A percentile compares a stretch with the other conserved stretches of the same genome.
These are phyloP conservation scores for Penicillium sp. DNA, from an alignment of 2,329 filamentous ascomycete genomes.

Conservation along the genomic window DNA sequence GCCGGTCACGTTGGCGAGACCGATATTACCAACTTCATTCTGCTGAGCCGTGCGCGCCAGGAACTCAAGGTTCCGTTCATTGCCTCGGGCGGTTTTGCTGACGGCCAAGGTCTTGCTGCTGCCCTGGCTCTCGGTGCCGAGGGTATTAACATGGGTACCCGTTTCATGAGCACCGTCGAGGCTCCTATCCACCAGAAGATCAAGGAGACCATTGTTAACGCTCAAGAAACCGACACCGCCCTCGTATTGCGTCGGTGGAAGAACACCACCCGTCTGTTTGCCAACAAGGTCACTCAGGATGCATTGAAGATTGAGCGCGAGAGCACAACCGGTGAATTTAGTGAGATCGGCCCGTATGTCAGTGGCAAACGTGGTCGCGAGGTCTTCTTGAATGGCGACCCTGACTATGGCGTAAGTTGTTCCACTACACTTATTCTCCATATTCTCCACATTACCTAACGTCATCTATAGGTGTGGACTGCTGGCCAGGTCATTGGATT, in stretches of 20 bases:
- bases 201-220: conserved; percentile 85
- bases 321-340: conserved; percentile 79
- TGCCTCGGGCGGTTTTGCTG: conserved; percentile 90
- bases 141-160: conserved; percentile 97
- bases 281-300: conserved; percentile 79
- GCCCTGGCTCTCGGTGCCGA: conserved; percentile 84
- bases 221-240: conserved; percentile 85
- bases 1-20: conserved; percentile 60
- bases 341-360: conserved; percentile 78
- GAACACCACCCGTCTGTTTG: conserved; percentile 84
- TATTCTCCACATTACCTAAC: conserved; percentile 10
- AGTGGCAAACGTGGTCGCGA: conserved; percentile 85
- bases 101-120: conserved; percentile 87
- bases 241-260: conserved; percentile 84
- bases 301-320: conserved; percentile 78
- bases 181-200: conserved; percentile 88
- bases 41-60: conserved; percentile 80
- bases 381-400: conserved; percentile 88
- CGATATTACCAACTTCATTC: conserved; percentile 53
- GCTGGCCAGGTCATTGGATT: conserved; percentile 90
- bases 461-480: conserved; percentile 71
- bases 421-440: neutral
- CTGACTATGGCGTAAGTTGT: conserved; percentile 73
- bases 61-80: conserved; percentile 84
- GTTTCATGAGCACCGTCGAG: conserved; percentile 95